These are phyloP conservation scores for Rhodomyrtus tomentosa DNA, from an alignment of 345 rosid genomes.

Conservation along the genomic window DNA sequence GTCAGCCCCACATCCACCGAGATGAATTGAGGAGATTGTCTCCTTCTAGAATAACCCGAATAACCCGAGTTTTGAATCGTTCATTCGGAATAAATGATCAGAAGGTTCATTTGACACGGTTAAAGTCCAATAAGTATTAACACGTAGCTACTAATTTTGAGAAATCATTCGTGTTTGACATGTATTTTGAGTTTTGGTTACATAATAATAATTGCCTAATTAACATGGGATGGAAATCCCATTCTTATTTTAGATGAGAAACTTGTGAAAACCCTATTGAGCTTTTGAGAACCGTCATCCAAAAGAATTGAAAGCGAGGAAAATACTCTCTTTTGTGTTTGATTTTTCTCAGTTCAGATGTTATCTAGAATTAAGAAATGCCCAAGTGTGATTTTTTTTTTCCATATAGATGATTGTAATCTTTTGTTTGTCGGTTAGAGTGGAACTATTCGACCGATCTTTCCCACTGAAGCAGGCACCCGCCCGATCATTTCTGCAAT, in stretches of 20 bases:
- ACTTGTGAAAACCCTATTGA: neutral
- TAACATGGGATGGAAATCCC: neutral
- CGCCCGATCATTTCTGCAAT: neutral
- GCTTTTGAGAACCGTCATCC: neutral
- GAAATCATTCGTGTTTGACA: neutral
- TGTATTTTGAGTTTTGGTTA: neutral
- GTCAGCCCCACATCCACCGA: neutral
- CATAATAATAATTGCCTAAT: neutral
- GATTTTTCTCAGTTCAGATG: fast-evolving
- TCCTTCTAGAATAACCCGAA: neutral
- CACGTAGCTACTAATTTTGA: neutral
- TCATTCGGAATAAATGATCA: neutral
- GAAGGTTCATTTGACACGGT: neutral
- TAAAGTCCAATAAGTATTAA: neutral
- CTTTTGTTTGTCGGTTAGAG: neutral
- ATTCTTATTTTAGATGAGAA: neutral
- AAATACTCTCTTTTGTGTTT: neutral
- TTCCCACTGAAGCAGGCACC: fast-evolving
- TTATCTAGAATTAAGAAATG: neutral
- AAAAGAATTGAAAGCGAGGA: fast-evolving
- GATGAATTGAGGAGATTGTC: neutral
- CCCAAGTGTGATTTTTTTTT: fast-evolving
- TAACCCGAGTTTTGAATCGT: neutral
- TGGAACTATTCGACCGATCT: neutral
- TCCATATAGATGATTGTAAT: neutral